Evolutionary conservation across 2,329 filamentous ascomycete species (phyloP).

Genomic region (Rhytidhysteron rufulum): DNA sequence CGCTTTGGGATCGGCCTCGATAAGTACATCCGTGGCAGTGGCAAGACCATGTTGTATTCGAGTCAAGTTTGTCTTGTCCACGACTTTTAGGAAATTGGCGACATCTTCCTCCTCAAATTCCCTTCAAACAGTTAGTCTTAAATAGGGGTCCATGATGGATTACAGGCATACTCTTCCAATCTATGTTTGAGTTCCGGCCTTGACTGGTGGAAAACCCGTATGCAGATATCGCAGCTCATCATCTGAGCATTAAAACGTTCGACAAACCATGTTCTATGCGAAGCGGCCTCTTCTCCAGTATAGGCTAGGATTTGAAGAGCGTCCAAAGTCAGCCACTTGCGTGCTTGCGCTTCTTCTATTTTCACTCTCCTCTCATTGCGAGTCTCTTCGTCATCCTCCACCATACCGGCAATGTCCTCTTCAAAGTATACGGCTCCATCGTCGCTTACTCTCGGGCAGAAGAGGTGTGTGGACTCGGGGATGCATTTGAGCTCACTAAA

Average conservation of each 20-base stretch:
- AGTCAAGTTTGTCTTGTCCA: constrained; percentile 44
- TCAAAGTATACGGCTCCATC: constrained; percentile 39
- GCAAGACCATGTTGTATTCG: constrained; percentile 43
- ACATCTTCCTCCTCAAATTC: constrained; percentile 45
- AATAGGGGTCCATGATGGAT: background rate
- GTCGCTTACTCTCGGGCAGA: constrained; percentile 43
- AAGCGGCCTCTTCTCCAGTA: constrained; percentile 44
- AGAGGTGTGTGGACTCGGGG: constrained; percentile 42
- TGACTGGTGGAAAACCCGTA: constrained; percentile 46
- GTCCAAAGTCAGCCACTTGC: constrained; percentile 40
- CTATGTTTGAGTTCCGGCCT: constrained; percentile 37
- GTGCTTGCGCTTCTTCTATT: constrained; percentile 35
- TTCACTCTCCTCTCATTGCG: constrained; percentile 25
- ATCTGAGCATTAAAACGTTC: constrained; percentile 40
- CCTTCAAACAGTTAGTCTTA: constrained; percentile 4
- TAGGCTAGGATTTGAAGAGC: constrained; percentile 46
- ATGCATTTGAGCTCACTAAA: constrained; percentile 35
- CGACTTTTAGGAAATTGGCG: constrained; percentile 38
- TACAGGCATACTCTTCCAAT: constrained; percentile 30
- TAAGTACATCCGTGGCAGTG: constrained; percentile 37
- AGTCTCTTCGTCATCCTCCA: constrained; percentile 18
- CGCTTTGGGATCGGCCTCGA: constrained; percentile 45
- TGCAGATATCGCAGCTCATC: constrained; percentile 47
- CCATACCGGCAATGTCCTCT: constrained; percentile 38
- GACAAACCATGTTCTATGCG: constrained; percentile 40